Evolutionary conservation across 805 yeast species (phyloP).

Genomic region (Starmerella geochares): DNA sequence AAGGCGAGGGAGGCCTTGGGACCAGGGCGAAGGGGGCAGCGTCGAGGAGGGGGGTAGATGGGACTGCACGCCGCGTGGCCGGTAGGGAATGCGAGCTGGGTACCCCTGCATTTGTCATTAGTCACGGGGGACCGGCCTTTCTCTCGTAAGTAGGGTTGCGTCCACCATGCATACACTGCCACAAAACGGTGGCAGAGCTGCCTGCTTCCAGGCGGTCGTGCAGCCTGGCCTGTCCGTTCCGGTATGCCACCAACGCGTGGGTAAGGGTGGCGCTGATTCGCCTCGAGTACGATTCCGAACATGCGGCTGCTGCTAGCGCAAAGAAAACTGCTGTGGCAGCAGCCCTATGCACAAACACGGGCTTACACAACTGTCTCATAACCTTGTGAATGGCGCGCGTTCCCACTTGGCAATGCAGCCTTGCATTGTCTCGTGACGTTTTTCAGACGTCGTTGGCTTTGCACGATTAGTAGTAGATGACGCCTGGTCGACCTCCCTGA

Average conservation of each 20-base stretch:
- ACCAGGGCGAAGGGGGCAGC: slow-evolving; percentile 1
- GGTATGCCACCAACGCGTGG: neutral
- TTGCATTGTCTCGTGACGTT: too few relatives aligned
- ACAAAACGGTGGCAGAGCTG: neutral
- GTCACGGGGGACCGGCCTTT: slow-evolving; percentile 5
- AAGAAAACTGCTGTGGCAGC: too few relatives aligned
- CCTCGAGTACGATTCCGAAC: neutral
- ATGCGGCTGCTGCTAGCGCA: too few relatives aligned
- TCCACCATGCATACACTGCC: neutral
- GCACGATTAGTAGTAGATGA: too few relatives aligned
- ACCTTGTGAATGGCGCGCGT: too few relatives aligned
- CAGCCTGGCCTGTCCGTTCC: neutral
- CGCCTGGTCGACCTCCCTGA: too few relatives aligned
- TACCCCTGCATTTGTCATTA: slow-evolving; percentile 6
- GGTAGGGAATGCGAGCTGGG: neutral
- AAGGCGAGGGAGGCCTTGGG: slow-evolving; percentile 8
- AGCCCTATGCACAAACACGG: too few relatives aligned
- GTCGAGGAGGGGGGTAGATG: neutral
- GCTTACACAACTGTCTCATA: too few relatives aligned
- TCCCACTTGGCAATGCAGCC: too few relatives aligned
- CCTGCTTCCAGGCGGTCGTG: neutral
- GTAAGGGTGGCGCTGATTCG: neutral
- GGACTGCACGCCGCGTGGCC: slow-evolving; percentile 2
- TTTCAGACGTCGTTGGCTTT: too few relatives aligned
- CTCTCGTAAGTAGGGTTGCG: neutral